A percentile compares a stretch with the other conserved stretches of the same genome.
Conservation (phyloP, 192 early-diverging fungal genomes). For the Dissophora ornata region DNA sequence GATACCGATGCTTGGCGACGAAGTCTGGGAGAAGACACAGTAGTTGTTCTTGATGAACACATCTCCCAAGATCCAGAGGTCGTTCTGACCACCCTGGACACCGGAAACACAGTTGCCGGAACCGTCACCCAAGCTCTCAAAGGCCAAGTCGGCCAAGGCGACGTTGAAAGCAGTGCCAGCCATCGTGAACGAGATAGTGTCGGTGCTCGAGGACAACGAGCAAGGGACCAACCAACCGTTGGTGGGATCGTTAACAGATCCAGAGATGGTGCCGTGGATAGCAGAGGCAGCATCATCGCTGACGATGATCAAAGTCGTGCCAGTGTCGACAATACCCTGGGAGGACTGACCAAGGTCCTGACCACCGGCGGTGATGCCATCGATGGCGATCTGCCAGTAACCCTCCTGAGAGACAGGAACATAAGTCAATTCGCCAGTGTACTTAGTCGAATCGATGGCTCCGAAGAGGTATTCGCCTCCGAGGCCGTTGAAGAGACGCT, state of each 20-base stretch:
- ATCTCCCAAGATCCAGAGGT: conserved; percentile 66
- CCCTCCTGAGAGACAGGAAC: conserved; percentile 63
- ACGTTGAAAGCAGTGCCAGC: conserved; percentile 51
- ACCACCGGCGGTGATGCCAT: conserved; percentile 48
- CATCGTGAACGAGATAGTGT: conserved; percentile 48
- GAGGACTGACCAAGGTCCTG: conserved; percentile 47
- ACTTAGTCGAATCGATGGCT: conserved; percentile 62
- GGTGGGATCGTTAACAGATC: conserved; percentile 25
- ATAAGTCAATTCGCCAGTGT: conserved; percentile 64
- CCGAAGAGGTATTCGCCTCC: conserved; percentile 69
- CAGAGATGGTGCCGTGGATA: conserved; percentile 55
- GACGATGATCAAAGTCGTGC: conserved; percentile 72
- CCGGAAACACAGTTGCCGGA: conserved; percentile 47
- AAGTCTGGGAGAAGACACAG: conserved; percentile 71
- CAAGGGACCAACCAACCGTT: conserved; percentile 44
- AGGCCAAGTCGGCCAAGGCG: conserved; percentile 54
- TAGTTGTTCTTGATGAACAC: no score
- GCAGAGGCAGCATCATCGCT: conserved; percentile 62
- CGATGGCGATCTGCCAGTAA: no score
- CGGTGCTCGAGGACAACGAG: conserved; percentile 29
- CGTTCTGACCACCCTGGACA: conserved; percentile 46
- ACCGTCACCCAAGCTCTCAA: conserved; percentile 32
- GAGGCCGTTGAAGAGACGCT: conserved; percentile 52
- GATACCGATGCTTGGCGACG: conserved; percentile 65
- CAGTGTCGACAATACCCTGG: no score